Evolutionary conservation across 139 green algal genomes (phyloP).

Genomic region (Chlamydomonas sp.): DNA sequence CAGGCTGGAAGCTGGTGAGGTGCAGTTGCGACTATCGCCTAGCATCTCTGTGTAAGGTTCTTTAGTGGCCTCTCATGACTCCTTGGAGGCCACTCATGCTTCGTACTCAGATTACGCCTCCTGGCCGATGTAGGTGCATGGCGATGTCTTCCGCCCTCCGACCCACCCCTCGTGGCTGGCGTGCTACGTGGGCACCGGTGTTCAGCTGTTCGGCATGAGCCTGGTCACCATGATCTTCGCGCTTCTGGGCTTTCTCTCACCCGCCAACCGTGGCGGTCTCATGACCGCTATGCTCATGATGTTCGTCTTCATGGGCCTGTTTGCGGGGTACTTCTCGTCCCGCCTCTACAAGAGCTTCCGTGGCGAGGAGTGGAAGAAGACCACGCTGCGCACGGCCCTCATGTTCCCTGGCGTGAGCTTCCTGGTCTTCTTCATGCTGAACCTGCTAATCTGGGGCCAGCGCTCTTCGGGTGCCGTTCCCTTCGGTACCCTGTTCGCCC

Average conservation of each 20-base stretch:
- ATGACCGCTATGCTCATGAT: conserved; percentile 97
- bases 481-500: conserved; percentile 95
- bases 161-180: conserved; percentile 76
- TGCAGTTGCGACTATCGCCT: background rate
- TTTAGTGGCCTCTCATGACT: background rate
- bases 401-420: conserved; percentile 93
- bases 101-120: background rate
- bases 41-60: too few species aligned
- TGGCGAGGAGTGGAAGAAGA: conserved; percentile 92
- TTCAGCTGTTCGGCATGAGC: conserved; percentile 95
- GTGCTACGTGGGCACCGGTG: conserved; percentile 92
- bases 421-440: conserved; percentile 93
- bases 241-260: conserved; percentile 96
- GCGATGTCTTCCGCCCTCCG: conserved; percentile 97
- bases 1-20: conserved; percentile 96
- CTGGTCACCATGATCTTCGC: conserved; percentile 97
- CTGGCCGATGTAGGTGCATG: conserved; percentile 79
- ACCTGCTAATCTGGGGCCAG: conserved; percentile 96
- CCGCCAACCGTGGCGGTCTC: conserved; percentile 97
- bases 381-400: conserved; percentile 92
- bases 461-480: conserved; percentile 92
- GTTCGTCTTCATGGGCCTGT: conserved; percentile 97
- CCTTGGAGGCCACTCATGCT: background rate
- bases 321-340: conserved; percentile 94
- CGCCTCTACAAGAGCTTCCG: conserved; percentile 93